Conservation (phyloP, 306 rosid genomes). For the Prunus armeniaca region DNA sequence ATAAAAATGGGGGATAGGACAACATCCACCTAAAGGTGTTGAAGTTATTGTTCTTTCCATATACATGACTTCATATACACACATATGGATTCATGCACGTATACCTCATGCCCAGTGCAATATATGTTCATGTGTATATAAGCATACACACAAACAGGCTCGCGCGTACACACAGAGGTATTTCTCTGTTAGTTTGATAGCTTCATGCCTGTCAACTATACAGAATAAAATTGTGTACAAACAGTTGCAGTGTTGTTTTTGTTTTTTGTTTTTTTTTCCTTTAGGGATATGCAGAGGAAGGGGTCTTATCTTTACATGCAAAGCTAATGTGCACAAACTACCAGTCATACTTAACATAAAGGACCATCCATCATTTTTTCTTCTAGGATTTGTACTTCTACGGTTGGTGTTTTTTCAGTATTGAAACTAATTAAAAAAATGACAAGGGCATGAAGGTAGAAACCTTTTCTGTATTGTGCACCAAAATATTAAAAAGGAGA, state of each 20-base stretch:
- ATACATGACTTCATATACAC: not conserved
- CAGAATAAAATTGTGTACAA: not conserved
- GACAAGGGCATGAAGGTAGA: not conserved
- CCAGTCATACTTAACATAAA: not conserved
- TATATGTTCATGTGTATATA: not conserved
- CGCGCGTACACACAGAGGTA: not conserved
- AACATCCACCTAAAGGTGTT: not conserved
- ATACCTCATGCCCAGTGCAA: not conserved
- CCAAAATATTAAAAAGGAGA: not conserved
- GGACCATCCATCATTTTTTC: not conserved
- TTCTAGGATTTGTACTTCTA: not conserved
- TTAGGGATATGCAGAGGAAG: not conserved
- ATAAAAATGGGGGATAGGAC: not conserved
- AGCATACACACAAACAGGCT: not conserved
- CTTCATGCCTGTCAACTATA: not conserved
- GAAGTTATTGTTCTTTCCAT: not conserved
- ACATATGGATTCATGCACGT: not conserved
- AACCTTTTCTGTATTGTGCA: not conserved
- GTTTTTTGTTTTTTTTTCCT: not conserved
- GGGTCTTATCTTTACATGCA: not conserved
- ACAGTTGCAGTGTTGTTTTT: not conserved
- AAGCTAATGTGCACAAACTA: not conserved
- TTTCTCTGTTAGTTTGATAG: not conserved
- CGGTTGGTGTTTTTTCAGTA: slow-evolving; percentile 3
- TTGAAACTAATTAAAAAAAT: not conserved